These are phyloP conservation scores for Trichodelitschia bisporula DNA, from an alignment of 495 filamentous ascomycete genomes.

Conservation along the genomic window DNA sequence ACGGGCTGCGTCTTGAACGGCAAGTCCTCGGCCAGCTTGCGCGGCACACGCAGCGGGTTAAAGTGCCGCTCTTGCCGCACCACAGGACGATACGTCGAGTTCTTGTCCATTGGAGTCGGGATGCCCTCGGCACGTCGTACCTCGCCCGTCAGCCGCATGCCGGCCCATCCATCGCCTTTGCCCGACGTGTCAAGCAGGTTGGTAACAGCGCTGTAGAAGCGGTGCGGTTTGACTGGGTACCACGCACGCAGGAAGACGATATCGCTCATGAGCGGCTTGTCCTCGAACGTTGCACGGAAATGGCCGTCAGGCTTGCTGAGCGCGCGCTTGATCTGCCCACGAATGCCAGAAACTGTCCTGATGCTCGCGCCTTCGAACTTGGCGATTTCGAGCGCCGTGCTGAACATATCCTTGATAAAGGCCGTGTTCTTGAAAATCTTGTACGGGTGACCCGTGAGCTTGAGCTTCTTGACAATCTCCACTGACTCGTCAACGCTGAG, in stretches of 20 bases:
- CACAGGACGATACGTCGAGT: conserved; percentile 62
- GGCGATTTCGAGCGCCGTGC: conserved; percentile 68
- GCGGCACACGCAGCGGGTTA: conserved; percentile 79
- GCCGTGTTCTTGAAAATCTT: conserved; percentile 99
- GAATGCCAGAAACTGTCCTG: conserved; percentile 81
- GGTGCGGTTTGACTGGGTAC: conserved; percentile 83
- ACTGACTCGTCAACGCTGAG: conserved; percentile 77
- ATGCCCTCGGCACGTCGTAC: conserved; percentile 55
- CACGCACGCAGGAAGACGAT: conserved; percentile 89
- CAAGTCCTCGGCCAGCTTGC: conserved; percentile 57
- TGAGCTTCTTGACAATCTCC: conserved; percentile 97
- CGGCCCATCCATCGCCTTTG: conserved; percentile 36
- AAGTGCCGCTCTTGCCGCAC: conserved; percentile 67
- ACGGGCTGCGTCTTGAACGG: conserved; percentile 86
- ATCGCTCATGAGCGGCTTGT: conserved; percentile 90
- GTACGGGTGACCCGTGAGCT: conserved; percentile 71
- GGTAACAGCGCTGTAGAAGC: conserved; percentile 91
- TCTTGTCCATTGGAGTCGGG: conserved; percentile 47
- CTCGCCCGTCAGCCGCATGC: conserved; percentile 88
- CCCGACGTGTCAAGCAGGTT: conserved; percentile 42
- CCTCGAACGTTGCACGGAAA: conserved; percentile 91
- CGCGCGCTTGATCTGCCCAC: conserved; percentile 89
- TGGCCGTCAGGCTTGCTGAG: conserved; percentile 77
- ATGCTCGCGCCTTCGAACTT: conserved; percentile 95
- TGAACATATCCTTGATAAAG: conserved; percentile 99